Evolutionary conservation across 805 yeast species (phyloP).

Genomic region (Pachysolen tannophilus): DNA sequence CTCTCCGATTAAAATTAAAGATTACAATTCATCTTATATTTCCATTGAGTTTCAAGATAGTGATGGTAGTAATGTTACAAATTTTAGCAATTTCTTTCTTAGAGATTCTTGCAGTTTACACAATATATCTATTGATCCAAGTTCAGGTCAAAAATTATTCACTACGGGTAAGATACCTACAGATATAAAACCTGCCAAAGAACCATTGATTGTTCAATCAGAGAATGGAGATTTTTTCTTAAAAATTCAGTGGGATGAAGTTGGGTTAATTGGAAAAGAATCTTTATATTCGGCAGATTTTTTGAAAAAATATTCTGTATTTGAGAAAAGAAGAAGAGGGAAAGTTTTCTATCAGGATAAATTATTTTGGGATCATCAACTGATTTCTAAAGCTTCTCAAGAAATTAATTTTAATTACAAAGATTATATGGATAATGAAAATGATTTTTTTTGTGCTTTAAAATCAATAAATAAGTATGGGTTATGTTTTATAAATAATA

Average conservation of each 20-base stretch:
- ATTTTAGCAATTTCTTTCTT: constrained; percentile 45
- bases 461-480: constrained; percentile 48
- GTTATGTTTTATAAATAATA: constrained; percentile 40
- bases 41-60: constrained; percentile 8
- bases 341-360: constrained; percentile 27
- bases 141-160: constrained; percentile 54
- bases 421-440: constrained; percentile 30
- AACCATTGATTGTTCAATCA: constrained; percentile 25
- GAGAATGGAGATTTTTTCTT: constrained; percentile 22
- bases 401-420: constrained; percentile 25
- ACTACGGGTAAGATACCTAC: constrained; percentile 44
- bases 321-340: constrained; percentile 25
- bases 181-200: constrained; percentile 26
- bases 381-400: constrained; percentile 19
- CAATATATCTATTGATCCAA: constrained; percentile 39
- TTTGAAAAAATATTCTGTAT: constrained; percentile 34
- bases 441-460: constrained; percentile 30
- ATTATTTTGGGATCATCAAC: constrained; percentile 30
- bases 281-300: constrained; percentile 37
- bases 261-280: constrained; percentile 12
- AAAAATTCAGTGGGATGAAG: constrained; percentile 44
- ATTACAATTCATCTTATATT: constrained; percentile 4
- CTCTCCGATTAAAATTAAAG: not conserved
- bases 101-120: constrained; percentile 54
- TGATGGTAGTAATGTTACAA: constrained; percentile 16